phyloP scores from a whole-genome alignment of 306 rosid species.

The Cicer bijugum region DNA sequence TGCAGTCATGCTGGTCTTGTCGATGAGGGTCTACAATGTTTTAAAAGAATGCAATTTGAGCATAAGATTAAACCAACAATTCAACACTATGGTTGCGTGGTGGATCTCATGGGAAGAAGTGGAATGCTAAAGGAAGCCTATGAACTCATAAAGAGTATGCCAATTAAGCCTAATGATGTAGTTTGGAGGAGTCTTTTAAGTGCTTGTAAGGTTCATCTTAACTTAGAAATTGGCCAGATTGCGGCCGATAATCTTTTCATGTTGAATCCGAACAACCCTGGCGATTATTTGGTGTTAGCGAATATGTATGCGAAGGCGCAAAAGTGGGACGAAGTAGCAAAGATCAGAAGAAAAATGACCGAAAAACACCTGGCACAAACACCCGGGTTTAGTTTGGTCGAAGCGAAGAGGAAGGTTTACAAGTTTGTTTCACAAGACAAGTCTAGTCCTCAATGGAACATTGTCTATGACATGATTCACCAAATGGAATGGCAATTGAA shows the following conservation, averaged over 20 bases:
- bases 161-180: slow-evolving; percentile 62
- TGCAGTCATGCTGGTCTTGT: slow-evolving; percentile 82
- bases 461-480: slow-evolving; percentile 72
- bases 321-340: slow-evolving; percentile 72
- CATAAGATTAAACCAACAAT: slow-evolving; percentile 68
- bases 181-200: slow-evolving; percentile 85
- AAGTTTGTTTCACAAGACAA: slow-evolving; percentile 84
- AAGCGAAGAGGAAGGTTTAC: slow-evolving; percentile 63
- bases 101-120: slow-evolving; percentile 77
- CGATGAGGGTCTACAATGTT: slow-evolving; percentile 61
- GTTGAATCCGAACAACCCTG: slow-evolving; percentile 54
- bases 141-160: slow-evolving; percentile 64
- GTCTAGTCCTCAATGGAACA: slow-evolving; percentile 52
- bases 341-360: slow-evolving; percentile 63
- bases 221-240: slow-evolving; percentile 67
- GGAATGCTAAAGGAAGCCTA: slow-evolving; percentile 75
- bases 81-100: slow-evolving; percentile 83
- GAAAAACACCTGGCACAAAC: slow-evolving; percentile 59
- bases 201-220: slow-evolving; percentile 70
- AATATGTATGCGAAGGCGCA: slow-evolving; percentile 71
- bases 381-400: slow-evolving; percentile 76
- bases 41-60: slow-evolving; percentile 63
- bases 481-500: slow-evolving; percentile 98
- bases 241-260: slow-evolving; percentile 62
- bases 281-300: slow-evolving; percentile 74